Conservation (phyloP, 495 filamentous ascomycete genomes). For the Talaromyces adpressus region DNA sequence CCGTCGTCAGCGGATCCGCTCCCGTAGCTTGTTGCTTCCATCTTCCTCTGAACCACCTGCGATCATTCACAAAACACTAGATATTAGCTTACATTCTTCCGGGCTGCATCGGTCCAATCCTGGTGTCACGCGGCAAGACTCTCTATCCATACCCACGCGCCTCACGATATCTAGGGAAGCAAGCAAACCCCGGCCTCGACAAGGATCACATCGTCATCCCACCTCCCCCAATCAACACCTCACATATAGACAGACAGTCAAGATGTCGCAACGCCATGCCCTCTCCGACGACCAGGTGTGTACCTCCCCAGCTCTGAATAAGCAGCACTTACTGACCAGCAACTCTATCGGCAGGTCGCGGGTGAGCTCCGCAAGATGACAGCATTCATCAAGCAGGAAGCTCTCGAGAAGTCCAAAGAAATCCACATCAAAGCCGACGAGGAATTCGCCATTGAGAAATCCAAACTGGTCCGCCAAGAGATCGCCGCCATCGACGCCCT, state of each 20-base stretch:
- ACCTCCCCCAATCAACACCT: not conserved
- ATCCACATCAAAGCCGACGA: slow-evolving; percentile 97
- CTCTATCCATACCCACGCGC: not conserved
- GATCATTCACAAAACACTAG: not conserved
- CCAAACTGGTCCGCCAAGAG: slow-evolving; percentile 93
- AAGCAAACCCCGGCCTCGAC: not conserved
- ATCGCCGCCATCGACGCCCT: slow-evolving; percentile 81
- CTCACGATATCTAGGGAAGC: not conserved
- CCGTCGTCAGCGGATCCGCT: slow-evolving; percentile 5
- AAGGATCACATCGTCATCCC: not conserved
- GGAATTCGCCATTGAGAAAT: slow-evolving; percentile 97
- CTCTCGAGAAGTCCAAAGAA: slow-evolving; percentile 90
- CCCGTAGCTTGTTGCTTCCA: not conserved
- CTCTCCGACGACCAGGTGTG: slow-evolving; percentile 94
- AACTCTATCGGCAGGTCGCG: slow-evolving; percentile 55
- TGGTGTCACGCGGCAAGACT: not conserved
- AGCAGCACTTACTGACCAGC: slow-evolving; percentile 2
- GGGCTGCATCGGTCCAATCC: not conserved
- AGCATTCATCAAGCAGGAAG: slow-evolving; percentile 99
- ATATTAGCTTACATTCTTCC: not conserved
- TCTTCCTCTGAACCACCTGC: not conserved
- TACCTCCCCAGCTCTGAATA: not conserved
- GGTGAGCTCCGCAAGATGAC: slow-evolving; percentile 99
- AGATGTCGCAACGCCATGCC: slow-evolving; percentile 87
- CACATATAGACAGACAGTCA: slow-evolving; percentile 28